Percentiles rank a stretch among this genome's conserved stretches.
These are phyloP conservation scores for Coccomyxa sp. DNA, from an alignment of 139 green algal species.

Conservation along the genomic window DNA sequence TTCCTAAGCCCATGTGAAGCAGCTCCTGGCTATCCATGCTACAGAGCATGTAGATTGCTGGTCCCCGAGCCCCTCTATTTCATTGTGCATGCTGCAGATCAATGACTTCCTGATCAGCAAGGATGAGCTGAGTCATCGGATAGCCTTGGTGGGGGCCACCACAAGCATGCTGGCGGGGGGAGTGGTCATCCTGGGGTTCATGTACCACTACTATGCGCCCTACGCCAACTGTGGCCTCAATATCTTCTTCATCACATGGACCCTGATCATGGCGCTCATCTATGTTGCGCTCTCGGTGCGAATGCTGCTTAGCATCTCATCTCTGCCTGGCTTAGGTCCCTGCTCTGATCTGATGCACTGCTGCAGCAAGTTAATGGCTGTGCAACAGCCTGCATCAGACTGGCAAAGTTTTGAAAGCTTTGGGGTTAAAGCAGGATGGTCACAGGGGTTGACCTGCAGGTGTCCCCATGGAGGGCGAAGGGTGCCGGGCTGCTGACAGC, in stretches of 20 bases:
- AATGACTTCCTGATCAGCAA: slow-evolving; percentile 24
- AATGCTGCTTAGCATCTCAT: too few relatives aligned
- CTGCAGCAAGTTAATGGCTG: too few relatives aligned
- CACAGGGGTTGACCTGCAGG: not conserved
- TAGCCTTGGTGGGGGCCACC: slow-evolving; percentile 5
- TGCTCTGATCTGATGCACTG: too few relatives aligned
- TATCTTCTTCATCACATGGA: slow-evolving; percentile 80
- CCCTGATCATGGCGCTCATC: slow-evolving; percentile 55
- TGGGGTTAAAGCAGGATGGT: too few relatives aligned
- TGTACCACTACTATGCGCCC: slow-evolving; percentile 70
- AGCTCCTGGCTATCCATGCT: too few relatives aligned
- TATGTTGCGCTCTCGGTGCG: slow-evolving; percentile 48
- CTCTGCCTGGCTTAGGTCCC: too few relatives aligned
- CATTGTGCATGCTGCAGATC: too few relatives aligned
- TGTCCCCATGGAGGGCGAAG: slow-evolving; percentile 45
- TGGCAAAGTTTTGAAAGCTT: too few relatives aligned
- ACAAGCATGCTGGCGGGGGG: slow-evolving; percentile 31
- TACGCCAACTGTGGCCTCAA: slow-evolving; percentile 61
- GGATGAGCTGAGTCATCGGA: not conserved
- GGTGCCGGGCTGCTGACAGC: slow-evolving; percentile 66
- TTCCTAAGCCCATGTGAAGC: too few relatives aligned
- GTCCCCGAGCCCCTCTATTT: too few relatives aligned
- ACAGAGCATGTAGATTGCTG: too few relatives aligned
- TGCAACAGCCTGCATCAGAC: too few relatives aligned
- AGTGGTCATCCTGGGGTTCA: slow-evolving; percentile 52